Percentiles rank a stretch among this genome's conserved stretches.
Evolutionary conservation across 2,329 filamentous ascomycete species (phyloP).

Genomic region (Trichoderma brevicompactum): DNA sequence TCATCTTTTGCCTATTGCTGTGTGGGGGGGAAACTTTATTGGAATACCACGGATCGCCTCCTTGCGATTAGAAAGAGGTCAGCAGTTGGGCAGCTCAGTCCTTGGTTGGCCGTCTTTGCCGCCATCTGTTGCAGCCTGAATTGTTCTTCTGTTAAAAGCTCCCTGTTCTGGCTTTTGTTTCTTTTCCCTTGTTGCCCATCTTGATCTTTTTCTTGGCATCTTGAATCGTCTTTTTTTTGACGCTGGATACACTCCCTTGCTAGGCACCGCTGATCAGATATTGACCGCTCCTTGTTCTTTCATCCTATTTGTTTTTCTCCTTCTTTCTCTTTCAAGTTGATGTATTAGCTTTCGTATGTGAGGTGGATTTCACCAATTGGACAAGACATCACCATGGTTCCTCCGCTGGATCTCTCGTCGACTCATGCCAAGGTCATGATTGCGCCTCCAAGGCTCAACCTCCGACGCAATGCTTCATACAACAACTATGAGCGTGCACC

Average conservation of each 20-base stretch:
- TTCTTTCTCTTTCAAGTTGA: not conserved
- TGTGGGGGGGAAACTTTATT: not conserved
- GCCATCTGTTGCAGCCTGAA: not conserved
- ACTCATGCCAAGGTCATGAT: conserved; percentile 57
- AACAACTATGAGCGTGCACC: conserved; percentile 56
- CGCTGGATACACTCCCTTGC: not conserved
- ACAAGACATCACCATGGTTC: conserved; percentile 46
- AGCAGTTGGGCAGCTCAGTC: not conserved
- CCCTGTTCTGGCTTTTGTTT: not conserved
- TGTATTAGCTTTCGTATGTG: not conserved
- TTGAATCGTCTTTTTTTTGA: not conserved
- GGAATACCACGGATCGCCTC: not conserved
- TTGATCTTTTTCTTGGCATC: not conserved
- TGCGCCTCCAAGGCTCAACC: conserved; percentile 60
- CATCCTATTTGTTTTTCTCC: not conserved
- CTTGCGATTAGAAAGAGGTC: not conserved
- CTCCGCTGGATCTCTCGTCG: conserved; percentile 52
- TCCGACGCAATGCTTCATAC: conserved; percentile 63
- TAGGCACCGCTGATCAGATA: not conserved
- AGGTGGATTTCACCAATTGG: no score
- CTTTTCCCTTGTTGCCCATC: not conserved
- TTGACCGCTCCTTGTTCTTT: not conserved
- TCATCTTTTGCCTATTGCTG: conserved; percentile 8
- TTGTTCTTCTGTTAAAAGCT: not conserved
- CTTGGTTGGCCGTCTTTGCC: conserved; percentile 6